Percentiles rank a stretch among this genome's conserved stretches.
Conservation (phyloP, 768 basidiomycete species). For the Suillus alpinus region DNA sequence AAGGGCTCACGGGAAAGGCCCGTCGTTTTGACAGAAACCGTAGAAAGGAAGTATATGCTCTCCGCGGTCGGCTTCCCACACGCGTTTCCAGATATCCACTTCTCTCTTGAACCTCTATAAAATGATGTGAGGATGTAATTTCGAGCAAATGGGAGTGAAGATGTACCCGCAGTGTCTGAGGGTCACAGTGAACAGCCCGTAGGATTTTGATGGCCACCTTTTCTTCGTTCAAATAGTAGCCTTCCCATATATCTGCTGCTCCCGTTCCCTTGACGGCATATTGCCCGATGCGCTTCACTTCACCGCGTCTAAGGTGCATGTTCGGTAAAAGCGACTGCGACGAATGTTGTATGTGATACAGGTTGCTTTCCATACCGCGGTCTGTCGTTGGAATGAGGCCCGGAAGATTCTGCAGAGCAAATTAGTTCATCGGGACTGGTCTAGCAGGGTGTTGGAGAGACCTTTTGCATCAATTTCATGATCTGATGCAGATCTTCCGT, state of each 20-base stretch:
- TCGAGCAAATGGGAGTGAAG: not conserved
- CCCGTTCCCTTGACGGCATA: conserved; percentile 51
- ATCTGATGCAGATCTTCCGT: conserved; percentile 36
- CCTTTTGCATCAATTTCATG: conserved; percentile 52
- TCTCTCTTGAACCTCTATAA: conserved; percentile 50
- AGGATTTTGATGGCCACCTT: conserved; percentile 58
- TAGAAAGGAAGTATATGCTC: conserved; percentile 55
- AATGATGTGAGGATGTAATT: not conserved
- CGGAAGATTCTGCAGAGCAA: conserved; percentile 19
- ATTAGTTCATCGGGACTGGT: conserved; percentile 14
- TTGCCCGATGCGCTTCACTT: conserved; percentile 47
- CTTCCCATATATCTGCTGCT: conserved; percentile 56
- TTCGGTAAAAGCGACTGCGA: conserved; percentile 48
- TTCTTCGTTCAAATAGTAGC: conserved; percentile 49
- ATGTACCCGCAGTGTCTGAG: conserved; percentile 41
- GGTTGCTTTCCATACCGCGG: conserved; percentile 44
- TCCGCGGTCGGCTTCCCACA: conserved; percentile 53
- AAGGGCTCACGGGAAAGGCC: conserved; percentile 49
- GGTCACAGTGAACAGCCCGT: conserved; percentile 48
- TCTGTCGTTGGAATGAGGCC: conserved; percentile 24
- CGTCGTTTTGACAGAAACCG: conserved; percentile 54
- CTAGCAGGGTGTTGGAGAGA: conserved; percentile 13
- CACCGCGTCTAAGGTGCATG: conserved; percentile 48
- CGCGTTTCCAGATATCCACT: conserved; percentile 50
- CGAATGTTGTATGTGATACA: conserved; percentile 49